Evolutionary conservation across 1,139 yeast species (phyloP).

Genomic region (Kluyveromyces marxianus): DNA sequence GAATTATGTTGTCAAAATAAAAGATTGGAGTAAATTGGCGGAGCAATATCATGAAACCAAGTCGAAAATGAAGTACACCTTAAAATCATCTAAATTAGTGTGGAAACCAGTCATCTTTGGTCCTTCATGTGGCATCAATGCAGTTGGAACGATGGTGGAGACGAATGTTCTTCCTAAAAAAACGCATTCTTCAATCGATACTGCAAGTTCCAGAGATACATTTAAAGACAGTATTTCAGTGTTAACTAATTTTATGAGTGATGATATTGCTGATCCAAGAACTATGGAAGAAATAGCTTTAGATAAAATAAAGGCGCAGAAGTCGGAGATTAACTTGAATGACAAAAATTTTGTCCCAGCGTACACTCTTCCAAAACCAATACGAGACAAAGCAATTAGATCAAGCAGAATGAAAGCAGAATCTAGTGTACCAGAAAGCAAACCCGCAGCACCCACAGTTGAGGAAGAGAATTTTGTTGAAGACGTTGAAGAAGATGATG

Average conservation of each 20-base stretch:
- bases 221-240: constrained; percentile 46
- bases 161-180: constrained; percentile 16
- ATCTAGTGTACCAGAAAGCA: neutral
- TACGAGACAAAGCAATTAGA: neutral
- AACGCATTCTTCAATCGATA: constrained; percentile 9
- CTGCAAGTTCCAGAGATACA: constrained; percentile 22
- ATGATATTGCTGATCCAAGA: constrained; percentile 56
- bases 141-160: constrained; percentile 30
- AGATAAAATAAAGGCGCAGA: constrained; percentile 18
- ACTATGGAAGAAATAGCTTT: constrained; percentile 36
- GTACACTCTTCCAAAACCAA: neutral
- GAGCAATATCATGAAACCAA: constrained; percentile 47
- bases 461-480: constrained; percentile 10
- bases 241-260: constrained; percentile 50
- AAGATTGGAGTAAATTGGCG: constrained; percentile 39
- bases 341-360: neutral
- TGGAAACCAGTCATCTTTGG: constrained; percentile 86
- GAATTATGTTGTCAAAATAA: constrained; percentile 48
- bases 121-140: constrained; percentile 68
- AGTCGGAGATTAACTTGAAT: constrained; percentile 2
- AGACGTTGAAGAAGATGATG: constrained; percentile 18
- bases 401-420: neutral
- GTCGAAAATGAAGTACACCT: constrained; percentile 43
- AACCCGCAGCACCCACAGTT: constrained; percentile 6
- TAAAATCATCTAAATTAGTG: constrained; percentile 47